phyloP scores from a whole-genome alignment of 1,284 basidiomycete species.

The Testicularia cyperi region DNA sequence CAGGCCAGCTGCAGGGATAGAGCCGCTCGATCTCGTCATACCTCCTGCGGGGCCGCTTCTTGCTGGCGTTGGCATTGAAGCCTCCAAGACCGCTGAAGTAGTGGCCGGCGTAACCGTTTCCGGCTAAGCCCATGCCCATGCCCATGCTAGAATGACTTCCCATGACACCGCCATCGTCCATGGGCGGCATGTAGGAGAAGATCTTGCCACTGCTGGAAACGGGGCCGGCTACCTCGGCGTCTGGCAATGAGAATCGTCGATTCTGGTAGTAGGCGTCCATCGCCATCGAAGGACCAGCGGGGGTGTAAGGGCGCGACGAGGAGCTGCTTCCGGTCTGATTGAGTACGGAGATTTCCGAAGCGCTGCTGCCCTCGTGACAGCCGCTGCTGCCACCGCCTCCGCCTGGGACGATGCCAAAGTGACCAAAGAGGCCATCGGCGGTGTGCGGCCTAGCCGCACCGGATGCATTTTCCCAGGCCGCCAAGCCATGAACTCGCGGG shows the following conservation, averaged over 20 bases:
- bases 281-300: constrained; percentile 4
- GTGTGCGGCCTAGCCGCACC: constrained; percentile 51
- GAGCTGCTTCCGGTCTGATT: constrained; percentile 2
- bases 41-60: constrained; percentile 48
- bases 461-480: constrained; percentile 46
- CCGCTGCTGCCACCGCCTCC: constrained; percentile 9
- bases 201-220: constrained; percentile 19
- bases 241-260: constrained; percentile 33
- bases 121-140: constrained; percentile 4
- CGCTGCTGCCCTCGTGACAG: no score
- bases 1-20: constrained; percentile 78
- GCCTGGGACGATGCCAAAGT: constrained; percentile 12
- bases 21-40: constrained; percentile 74
- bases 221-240: constrained; percentile 3
- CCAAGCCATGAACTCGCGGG: constrained; percentile 36
- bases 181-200: constrained; percentile 45
- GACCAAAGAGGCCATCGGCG: constrained; percentile 52
- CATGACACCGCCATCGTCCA: constrained; percentile 12
- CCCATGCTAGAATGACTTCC: no score
- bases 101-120: constrained; percentile 17
- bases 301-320: constrained; percentile 22
- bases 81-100: constrained; percentile 20
- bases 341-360: constrained; percentile 4
- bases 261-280: constrained; percentile 18
- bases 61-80: constrained; percentile 19